phyloP scores from a whole-genome alignment of 1,284 basidiomycete species.

The Ceratobasidium sp. region DNA sequence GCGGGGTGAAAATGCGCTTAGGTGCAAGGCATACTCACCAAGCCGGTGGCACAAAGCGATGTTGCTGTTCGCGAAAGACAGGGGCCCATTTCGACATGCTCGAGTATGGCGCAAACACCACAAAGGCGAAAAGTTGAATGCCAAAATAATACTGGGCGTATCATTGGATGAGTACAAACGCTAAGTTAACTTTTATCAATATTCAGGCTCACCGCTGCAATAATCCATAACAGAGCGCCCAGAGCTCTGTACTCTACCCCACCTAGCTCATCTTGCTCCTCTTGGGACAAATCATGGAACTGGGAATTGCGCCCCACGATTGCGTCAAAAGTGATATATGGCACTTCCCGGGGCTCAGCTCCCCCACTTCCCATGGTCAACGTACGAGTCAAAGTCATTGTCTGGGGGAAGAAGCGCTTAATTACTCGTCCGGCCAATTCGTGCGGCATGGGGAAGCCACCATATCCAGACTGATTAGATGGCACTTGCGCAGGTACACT shows the following conservation, averaged over 20 bases:
- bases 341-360: constrained; percentile 54
- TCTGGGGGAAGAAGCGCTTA: constrained; percentile 65
- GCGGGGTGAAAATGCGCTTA: neutral
- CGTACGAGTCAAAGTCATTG: constrained; percentile 74
- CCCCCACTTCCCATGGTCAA: constrained; percentile 58
- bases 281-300: constrained; percentile 79
- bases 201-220: constrained; percentile 58
- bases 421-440: constrained; percentile 60
- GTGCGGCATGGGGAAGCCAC: constrained; percentile 87
- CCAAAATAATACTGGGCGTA: constrained; percentile 69
- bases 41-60: constrained; percentile 60
- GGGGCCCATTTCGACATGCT: constrained; percentile 58
- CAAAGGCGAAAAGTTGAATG: constrained; percentile 68
- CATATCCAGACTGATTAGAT: constrained; percentile 59
- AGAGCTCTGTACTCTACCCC: constrained; percentile 94
- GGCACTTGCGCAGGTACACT: constrained; percentile 9
- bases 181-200: constrained; percentile 36
- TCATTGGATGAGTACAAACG: neutral
- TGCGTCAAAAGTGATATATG: constrained; percentile 87
- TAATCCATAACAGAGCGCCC: constrained; percentile 77
- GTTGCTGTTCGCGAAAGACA: constrained; percentile 60
- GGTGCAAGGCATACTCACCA: constrained; percentile 57
- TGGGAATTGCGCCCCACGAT: constrained; percentile 81
- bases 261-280: constrained; percentile 89
- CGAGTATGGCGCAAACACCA: constrained; percentile 82